phyloP scores from a whole-genome alignment of 2,329 filamentous ascomycete species.

The Trichoderma pleuroti region DNA sequence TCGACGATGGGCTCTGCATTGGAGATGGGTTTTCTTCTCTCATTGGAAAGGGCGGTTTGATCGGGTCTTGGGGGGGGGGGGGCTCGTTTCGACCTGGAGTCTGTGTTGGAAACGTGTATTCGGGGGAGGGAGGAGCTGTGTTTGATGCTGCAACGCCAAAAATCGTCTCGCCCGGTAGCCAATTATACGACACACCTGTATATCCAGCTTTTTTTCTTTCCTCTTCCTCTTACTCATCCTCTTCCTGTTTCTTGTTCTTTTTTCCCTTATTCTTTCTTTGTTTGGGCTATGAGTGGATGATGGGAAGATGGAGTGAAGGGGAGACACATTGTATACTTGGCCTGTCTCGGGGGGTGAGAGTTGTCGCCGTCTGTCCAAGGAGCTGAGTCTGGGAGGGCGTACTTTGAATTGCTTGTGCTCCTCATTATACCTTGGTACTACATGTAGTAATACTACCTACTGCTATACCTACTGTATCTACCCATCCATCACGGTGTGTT shows the following conservation, averaged over 20 bases:
- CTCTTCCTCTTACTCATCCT: background rate
- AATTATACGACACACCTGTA: slow-evolving; percentile 20
- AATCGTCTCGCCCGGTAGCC: slow-evolving; percentile 15
- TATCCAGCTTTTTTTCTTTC: slow-evolving; percentile 8
- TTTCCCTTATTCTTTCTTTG: background rate
- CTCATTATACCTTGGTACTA: slow-evolving; percentile 4
- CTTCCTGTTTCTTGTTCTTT: background rate
- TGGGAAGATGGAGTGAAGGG: background rate
- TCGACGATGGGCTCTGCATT: background rate
- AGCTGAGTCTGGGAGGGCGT: background rate
- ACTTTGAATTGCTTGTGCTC: background rate
- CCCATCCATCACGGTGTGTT: background rate
- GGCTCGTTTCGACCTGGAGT: slow-evolving; percentile 12
- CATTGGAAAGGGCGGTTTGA: slow-evolving; percentile 7
- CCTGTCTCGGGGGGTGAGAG: background rate
- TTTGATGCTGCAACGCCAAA: slow-evolving; percentile 15
- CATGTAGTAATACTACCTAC: background rate
- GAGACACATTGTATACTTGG: background rate
- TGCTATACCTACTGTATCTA: background rate
- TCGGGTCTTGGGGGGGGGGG: background rate
- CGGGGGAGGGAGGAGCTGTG: background rate
- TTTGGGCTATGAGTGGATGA: background rate
- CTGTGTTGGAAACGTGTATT: slow-evolving; percentile 14
- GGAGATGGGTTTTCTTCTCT: background rate
- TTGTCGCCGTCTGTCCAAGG: background rate